Evolutionary conservation across 1,284 basidiomycete species (phyloP).

Genomic region (Spongiforma sp.): DNA sequence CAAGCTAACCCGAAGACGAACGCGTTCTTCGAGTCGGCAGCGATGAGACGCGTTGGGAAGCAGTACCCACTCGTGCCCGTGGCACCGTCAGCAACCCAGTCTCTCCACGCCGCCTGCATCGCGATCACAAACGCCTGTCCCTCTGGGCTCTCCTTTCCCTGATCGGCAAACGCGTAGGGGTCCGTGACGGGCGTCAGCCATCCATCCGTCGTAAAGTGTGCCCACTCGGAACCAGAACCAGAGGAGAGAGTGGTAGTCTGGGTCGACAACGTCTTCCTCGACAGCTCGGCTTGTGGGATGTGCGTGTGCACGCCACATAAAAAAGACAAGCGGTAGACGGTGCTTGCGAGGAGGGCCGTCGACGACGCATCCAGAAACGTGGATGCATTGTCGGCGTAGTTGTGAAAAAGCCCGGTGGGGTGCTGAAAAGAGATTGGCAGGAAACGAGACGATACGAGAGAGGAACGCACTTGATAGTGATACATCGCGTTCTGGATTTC

Average conservation of each 20-base stretch:
- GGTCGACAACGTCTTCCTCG: conserved; percentile 55
- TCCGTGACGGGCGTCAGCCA: conserved; percentile 78
- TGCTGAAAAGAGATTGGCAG: neutral
- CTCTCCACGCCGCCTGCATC: conserved; percentile 72
- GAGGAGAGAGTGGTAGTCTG: conserved; percentile 5
- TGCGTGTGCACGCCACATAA: conserved; percentile 54
- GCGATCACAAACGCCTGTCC: conserved; percentile 75
- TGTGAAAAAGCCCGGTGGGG: conserved; percentile 64
- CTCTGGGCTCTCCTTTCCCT: conserved; percentile 60
- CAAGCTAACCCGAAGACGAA: too few relatives aligned
- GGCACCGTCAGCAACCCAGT: conserved; percentile 64
- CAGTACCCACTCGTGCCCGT: too few relatives aligned
- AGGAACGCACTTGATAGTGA: conserved; percentile 47
- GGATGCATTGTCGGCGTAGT: conserved; percentile 69
- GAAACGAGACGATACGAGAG: neutral
- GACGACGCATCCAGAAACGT: conserved; percentile 80
- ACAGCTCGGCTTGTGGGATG: conserved; percentile 62
- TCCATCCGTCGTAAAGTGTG: conserved; percentile 53
- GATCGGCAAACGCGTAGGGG: conserved; percentile 56
- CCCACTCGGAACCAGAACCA: conserved; percentile 24
- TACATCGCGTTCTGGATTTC: conserved; percentile 83
- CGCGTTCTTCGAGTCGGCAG: too few relatives aligned
- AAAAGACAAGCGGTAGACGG: conserved; percentile 73
- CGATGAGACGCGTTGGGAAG: too few relatives aligned
- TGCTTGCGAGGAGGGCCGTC: conserved; percentile 77